Percentiles rank a stretch among this genome's conserved stretches.
Conservation (phyloP, 1,139 yeast species). For the Taphrina confusa region DNA sequence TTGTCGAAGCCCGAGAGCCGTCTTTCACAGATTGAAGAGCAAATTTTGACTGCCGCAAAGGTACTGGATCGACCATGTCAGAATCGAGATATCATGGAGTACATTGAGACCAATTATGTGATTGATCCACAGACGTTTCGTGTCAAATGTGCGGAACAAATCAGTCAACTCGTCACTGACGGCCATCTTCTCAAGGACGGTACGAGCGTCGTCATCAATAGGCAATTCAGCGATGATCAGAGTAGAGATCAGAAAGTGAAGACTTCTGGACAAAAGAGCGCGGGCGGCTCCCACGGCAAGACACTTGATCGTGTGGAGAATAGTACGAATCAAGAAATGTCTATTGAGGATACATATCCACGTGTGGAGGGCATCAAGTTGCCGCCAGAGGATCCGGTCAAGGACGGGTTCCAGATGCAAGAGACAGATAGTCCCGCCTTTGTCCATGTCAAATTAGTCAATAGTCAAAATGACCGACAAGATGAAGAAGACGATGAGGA, state of each 20-base stretch:
- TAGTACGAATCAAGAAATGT: background rate
- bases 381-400: conserved; percentile 18
- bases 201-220: background rate
- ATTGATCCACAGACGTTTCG: conserved; percentile 12
- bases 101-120: conserved; percentile 13
- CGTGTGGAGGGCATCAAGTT: conserved; percentile 17
- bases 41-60: background rate
- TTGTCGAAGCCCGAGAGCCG: background rate
- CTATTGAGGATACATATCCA: conserved; percentile 13
- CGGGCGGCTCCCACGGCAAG: background rate
- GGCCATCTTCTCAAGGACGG: conserved; percentile 7
- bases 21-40: conserved; percentile 1
- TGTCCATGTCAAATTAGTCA: conserved; percentile 14
- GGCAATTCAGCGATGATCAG: background rate
- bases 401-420: conserved; percentile 24
- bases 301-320: background rate
- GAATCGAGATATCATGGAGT: conserved; percentile 17
- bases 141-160: conserved; percentile 19
- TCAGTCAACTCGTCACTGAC: background rate
- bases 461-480: too few relatives aligned
- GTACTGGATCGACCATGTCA: conserved; percentile 3
- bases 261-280: background rate
- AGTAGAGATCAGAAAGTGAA: background rate
- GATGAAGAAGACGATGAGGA: too few relatives aligned
- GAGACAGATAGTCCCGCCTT: conserved; percentile 30